Evolutionary conservation across 2,329 filamentous ascomycete genomes (phyloP).

Genomic region (Aureobasidium mangrovei): DNA sequence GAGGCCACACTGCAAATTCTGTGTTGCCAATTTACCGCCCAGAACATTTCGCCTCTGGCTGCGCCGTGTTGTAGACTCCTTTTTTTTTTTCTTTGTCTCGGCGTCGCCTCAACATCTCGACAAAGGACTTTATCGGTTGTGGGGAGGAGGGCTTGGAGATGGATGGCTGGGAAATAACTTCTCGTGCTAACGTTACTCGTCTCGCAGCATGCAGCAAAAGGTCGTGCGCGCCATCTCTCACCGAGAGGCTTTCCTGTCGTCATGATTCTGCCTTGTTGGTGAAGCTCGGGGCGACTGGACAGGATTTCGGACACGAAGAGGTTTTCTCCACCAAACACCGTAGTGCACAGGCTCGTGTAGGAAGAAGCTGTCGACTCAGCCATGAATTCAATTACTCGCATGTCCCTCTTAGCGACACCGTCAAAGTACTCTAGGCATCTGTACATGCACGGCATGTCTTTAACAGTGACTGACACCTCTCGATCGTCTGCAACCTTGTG

Average conservation of each 20-base stretch:
- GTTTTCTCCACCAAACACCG: conserved; percentile 10
- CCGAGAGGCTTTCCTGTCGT: neutral
- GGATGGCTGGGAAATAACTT: conserved; percentile 3
- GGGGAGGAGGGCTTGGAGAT: neutral
- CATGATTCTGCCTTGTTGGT: conserved; percentile 1
- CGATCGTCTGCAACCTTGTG: neutral
- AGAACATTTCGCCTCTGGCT: no score
- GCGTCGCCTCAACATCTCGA: conserved; percentile 4
- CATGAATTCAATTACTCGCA: neutral
- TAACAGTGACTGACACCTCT: neutral
- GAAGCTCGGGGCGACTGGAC: neutral
- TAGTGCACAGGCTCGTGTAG: neutral
- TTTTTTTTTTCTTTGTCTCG: neutral
- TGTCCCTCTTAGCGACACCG: no score
- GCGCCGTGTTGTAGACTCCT: no score
- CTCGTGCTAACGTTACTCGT: neutral
- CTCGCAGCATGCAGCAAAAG: neutral
- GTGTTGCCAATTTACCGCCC: no score
- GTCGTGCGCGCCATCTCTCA: neutral
- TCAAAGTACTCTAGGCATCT: neutral
- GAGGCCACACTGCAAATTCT: no score
- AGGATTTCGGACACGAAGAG: conserved; percentile 5
- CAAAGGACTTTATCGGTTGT: neutral
- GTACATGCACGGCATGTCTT: neutral
- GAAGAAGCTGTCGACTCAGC: no score